Base-by-base conservation (phyloP, 768 basidiomycete genomes). In the Termitomyces sp. region DNA sequence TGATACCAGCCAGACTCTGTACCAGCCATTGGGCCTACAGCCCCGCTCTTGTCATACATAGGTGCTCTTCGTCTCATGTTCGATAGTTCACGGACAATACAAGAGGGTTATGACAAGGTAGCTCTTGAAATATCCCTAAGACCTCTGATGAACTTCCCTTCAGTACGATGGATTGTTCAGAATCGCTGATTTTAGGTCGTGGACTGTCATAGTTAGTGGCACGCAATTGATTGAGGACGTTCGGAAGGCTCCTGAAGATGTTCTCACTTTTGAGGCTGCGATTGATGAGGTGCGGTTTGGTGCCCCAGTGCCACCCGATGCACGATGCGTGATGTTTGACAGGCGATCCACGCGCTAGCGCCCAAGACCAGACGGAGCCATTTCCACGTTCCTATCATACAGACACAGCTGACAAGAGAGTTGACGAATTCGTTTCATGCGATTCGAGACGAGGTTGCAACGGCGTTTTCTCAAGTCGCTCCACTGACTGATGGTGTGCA, bases 121-220 rank as follows among this genome's bases (percentile, higher is more conserved):
- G 18, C 6, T 49, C 16, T 38, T 30, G 1, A 44, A 28, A 6
- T 14, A 30, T n/a, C 35, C 22, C 16, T 22, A 30, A 2, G 10
- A 26, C 38, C 8, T 35, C 13, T 26, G 18, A 38, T 14, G n/a
- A 28, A 28, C 4, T 5, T 33, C 0, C 2, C 13, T 56, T 16
- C 16, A 58, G 45, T 54, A 54, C 18, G 24, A 58, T 6, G 56
- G 52, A 2, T 41, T 51, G 24, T 61, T 58, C 36, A 46, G 57
- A 50, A 47, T 58, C 7, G 57, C 60, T 24, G 62, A 46, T 24
- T 40, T 64, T 22, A 46, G 52, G 18, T 65, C 65, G 38, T 75
- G 74, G 74, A 60, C 69, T 4, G 65, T 75, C 22, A 59, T 75
- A 13, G 66, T 70, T 14, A 66, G 63, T 24, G 67, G 71, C 1